Conservation (phyloP, 257 asterid genomes). For the Ilex aquifolium region DNA sequence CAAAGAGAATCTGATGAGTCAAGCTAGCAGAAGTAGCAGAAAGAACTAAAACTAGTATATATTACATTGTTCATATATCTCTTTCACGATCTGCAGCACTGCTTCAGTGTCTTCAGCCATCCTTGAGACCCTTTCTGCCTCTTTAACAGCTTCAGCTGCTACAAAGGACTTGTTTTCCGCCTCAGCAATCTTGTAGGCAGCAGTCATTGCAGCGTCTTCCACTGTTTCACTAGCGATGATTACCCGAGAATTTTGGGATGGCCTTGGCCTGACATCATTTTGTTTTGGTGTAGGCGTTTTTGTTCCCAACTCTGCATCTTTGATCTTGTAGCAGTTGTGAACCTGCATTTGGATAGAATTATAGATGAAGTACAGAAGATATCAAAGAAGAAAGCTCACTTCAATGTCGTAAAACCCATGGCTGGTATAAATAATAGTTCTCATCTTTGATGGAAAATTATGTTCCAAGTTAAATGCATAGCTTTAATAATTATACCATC, state of each 20-base stretch:
- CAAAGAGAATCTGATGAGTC: background rate
- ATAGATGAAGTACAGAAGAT: too few species aligned
- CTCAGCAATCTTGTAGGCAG: constrained; percentile 40
- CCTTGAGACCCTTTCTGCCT: constrained; percentile 35
- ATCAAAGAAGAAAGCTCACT: too few species aligned
- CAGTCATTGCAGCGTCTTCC: constrained; percentile 30
- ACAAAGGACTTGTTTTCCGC: constrained; percentile 38
- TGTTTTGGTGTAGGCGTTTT: constrained; percentile 24
- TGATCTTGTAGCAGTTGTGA: constrained; percentile 32
- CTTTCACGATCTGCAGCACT: constrained; percentile 18
- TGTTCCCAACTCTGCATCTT: constrained; percentile 21
- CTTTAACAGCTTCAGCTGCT: constrained; percentile 44
- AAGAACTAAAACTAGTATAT: background rate
- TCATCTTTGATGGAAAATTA: too few species aligned
- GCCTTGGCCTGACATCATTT: constrained; percentile 19
- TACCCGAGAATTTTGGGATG: constrained; percentile 11
- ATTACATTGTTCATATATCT: constrained; percentile 28
- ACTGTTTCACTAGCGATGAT: constrained; percentile 18
- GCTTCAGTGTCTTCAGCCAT: constrained; percentile 46
- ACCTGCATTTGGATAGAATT: constrained; percentile 28
- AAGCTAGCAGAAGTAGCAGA: background rate
- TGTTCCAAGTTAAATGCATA: too few species aligned
- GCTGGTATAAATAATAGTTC: too few species aligned
- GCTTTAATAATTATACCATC: too few species aligned
- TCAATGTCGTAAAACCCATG: too few species aligned